Percentiles rank a stretch among this genome's conserved stretches.
Evolutionary conservation across 805 yeast species (phyloP).

Genomic region (Ogataea neopini): DNA sequence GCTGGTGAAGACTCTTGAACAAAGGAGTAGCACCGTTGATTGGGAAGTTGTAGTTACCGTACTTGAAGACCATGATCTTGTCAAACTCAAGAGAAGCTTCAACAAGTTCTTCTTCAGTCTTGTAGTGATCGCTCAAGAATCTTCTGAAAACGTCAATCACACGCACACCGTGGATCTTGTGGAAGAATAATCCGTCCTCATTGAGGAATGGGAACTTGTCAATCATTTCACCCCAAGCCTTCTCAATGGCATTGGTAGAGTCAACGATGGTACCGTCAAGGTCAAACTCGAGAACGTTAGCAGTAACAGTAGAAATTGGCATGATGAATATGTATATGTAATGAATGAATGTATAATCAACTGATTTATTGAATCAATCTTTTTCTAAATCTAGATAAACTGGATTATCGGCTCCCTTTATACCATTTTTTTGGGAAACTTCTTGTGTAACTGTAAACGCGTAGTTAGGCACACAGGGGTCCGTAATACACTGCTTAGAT

Average conservation of each 20-base stretch:
- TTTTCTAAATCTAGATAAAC: not conserved
- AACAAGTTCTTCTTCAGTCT: slow-evolving; percentile 17
- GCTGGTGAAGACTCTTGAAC: slow-evolving; percentile 44
- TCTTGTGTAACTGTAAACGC: not conserved
- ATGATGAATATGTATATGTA: slow-evolving; percentile 2
- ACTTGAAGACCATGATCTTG: slow-evolving; percentile 66
- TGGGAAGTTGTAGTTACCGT: slow-evolving; percentile 71
- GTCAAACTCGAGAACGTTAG: slow-evolving; percentile 56
- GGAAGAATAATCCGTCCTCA: slow-evolving; percentile 52
- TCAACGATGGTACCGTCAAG: slow-evolving; percentile 86
- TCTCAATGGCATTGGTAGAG: slow-evolving; percentile 80
- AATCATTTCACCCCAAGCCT: slow-evolving; percentile 77
- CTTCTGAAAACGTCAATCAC: slow-evolving; percentile 74
- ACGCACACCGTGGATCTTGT: slow-evolving; percentile 80
- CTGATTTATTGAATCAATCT: not conserved
- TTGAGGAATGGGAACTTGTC: slow-evolving; percentile 58
- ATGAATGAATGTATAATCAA: not conserved
- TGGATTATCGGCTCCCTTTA: slow-evolving; percentile 1
- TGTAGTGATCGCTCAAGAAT: slow-evolving; percentile 53
- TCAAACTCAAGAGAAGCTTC: slow-evolving; percentile 45
- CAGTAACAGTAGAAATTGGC: slow-evolving; percentile 5
- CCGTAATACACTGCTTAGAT: not conserved
- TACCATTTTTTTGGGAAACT: not conserved
- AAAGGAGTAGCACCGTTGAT: slow-evolving; percentile 76
- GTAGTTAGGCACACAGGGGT: slow-evolving; percentile 1